Evolutionary conservation across 306 rosid genomes (phyloP), one percentile per base, ranked within the genome.

Genomic region (Casuarina glauca): DNA sequence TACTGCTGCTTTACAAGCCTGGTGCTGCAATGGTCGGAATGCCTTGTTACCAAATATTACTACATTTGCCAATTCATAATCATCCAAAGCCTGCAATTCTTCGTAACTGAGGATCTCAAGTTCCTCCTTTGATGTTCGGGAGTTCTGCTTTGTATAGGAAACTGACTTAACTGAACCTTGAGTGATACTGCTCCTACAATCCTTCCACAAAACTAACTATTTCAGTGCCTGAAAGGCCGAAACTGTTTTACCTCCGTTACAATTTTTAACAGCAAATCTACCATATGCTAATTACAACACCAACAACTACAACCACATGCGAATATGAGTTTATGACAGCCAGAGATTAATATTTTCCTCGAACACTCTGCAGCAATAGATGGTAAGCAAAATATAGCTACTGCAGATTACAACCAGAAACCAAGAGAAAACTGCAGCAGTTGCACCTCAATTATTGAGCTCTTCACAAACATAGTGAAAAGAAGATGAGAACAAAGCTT

Each of bases 1-100:
- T 85, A 90, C 75, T 69, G 93, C 89, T 69, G 85, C 89, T 87
- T 85, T 84, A 82, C 98, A 95, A 72, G 98, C 98, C 82, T 87
- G 82, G 72, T 88, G 93, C 83, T 95, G 98, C 92, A 95, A 86
- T 35, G 98, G 97, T 81, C 97, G 91, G 80, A 92, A 87, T 73
- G 81, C 46, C 75, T 42, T 89, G 74, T 95, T 95, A 73, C 97
- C 97, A 80, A 95, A 95, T 79, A 92, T 81, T 55, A 95, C 97
- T 69, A 88, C 91, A 87, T 95, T 92, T 63, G 98, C 98, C 88
- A 95, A 83, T 84, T 91, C 97, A 84, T 90, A 85, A 81, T 89
- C 88, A 83, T 95, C 98, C 83, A 95, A 71, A 48, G 83, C 87
- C 84, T 86, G 86, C 73, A 92, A 79, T 74, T 86, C 88, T 79